A percentile compares a stretch with the other conserved stretches of the same genome.
phyloP scores from a whole-genome alignment of 352 stramenopile species.

The Thalassiosira mediterranea region DNA sequence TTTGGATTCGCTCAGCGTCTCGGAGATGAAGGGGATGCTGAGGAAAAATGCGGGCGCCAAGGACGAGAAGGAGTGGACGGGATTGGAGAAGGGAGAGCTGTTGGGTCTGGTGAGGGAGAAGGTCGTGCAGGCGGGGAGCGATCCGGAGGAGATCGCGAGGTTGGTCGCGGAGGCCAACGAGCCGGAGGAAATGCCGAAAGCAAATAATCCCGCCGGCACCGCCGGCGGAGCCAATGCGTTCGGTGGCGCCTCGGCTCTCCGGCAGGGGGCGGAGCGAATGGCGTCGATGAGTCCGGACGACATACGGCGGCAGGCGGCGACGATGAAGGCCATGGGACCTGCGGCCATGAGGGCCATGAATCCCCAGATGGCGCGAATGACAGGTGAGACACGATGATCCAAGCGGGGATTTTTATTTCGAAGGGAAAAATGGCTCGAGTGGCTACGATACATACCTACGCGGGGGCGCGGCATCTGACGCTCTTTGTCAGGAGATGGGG shows the following conservation, averaged over 20 bases:
- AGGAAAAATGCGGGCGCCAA: slow-evolving; percentile 21
- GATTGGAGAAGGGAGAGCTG: slow-evolving; percentile 60
- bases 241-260: slow-evolving; percentile 17
- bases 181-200: slow-evolving; percentile 7
- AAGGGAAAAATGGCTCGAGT: no score
- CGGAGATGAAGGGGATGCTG: slow-evolving; percentile 62
- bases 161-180: slow-evolving; percentile 52
- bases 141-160: slow-evolving; percentile 32
- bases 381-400: no score
- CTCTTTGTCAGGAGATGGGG: no score
- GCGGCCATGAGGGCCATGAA: slow-evolving; percentile 63
- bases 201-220: no score
- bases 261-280: slow-evolving; percentile 57
- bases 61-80: slow-evolving; percentile 26
- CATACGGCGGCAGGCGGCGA: slow-evolving; percentile 64
- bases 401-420: no score
- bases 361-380: slow-evolving; percentile 68
- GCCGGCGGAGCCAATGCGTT: no score
- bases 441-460: no score
- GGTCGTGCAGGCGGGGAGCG: slow-evolving; percentile 3
- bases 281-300: slow-evolving; percentile 67
- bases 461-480: no score
- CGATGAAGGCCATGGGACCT: slow-evolving; percentile 70
- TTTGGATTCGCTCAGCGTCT: slow-evolving; percentile 53
- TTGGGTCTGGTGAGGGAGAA: slow-evolving; percentile 26